Evolutionary conservation across 2,329 filamentous ascomycete species (phyloP), one percentile per base, ranked within the genome.

Genomic region (Nigrospora sphaerica): DNA sequence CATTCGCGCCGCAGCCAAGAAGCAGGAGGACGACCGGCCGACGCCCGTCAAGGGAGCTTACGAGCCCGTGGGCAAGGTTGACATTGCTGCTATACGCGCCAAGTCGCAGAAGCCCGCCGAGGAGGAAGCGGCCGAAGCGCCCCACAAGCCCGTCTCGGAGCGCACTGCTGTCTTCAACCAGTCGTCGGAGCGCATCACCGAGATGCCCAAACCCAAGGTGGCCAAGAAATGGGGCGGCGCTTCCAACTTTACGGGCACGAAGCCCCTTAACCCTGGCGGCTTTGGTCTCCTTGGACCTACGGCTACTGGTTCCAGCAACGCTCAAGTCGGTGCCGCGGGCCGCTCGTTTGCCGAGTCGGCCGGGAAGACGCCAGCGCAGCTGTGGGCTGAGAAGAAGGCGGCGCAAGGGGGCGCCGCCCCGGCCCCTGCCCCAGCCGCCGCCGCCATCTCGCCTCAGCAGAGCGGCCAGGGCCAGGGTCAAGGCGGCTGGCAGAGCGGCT

Each of bases 381-480:
- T 95, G 33, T 98, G 93, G 93, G 92, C 92, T 0, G 93, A 98
- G 73, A 95, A 91, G 73, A 97, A 97, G 73, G 92, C 88, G 34
- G 84, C 83, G 50, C 83, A 93, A 63, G 77, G 84, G 44, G 83
- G 78, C 39, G 71, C 75, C 44, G 83, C 78, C 39, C 64, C 72
- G 17, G 61, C 77, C 38, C 60, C 68, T 44, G 62, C 71, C 19
- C 52, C 67, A 7, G 57, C 66, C 3, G 59, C 77, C n/a, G 68
- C 80, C 36, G 77, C 82, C 1, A 69, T 89, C 32, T 63, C 73
- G 43, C 73, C 76, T 43, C 89, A 95, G 63, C 74, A 77, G 60
- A 95, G 86, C 59, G 89, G 56, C 39, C 54, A 57, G 34, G 36
- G 23, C 42, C 35, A 58, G 88, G 89, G 56, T 39, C 54, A 57